Percentiles rank a stretch among this genome's conserved stretches.
Evolutionary conservation across 495 filamentous ascomycete genomes (phyloP).

Genomic region (Lophium mytilinum): DNA sequence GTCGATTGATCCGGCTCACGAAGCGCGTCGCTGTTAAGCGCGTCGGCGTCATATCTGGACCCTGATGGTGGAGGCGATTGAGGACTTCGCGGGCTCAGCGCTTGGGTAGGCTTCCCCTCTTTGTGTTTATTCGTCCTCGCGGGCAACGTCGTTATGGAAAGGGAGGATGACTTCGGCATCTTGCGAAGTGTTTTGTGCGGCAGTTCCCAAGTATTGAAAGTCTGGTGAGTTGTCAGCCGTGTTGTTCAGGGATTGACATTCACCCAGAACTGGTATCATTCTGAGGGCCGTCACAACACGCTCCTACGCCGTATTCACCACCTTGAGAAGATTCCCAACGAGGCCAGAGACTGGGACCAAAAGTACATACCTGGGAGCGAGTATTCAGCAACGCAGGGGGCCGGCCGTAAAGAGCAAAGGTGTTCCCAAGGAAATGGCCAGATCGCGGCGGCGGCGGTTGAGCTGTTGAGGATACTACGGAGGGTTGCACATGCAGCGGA

Average conservation of each 20-base stretch:
- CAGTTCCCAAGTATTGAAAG: conserved; percentile 8
- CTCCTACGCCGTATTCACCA: too few species aligned
- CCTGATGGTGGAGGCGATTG: conserved; percentile 5
- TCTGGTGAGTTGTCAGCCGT: conserved; percentile 6
- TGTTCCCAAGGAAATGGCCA: background rate
- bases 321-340: too few species aligned
- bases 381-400: conserved; percentile 5
- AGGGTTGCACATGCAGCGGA: conserved; percentile 8
- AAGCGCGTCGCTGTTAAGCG: background rate
- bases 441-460: conserved; percentile 3
- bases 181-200: conserved; percentile 12
- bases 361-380: conserved; percentile 12
- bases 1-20: conserved; percentile 31
- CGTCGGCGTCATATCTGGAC: background rate
- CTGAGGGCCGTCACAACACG: too few species aligned
- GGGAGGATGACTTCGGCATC: conserved; percentile 28
- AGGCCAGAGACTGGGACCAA: too few species aligned
- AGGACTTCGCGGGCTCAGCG: conserved; percentile 17
- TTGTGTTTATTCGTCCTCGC: conserved; percentile 2
- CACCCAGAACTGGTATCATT: too few species aligned
- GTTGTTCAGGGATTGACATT: too few species aligned
- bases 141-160: conserved; percentile 22
- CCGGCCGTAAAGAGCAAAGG: background rate
- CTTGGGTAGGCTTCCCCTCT: conserved; percentile 8
- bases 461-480: conserved; percentile 1